Base-by-base conservation (phyloP, 495 filamentous ascomycete species). In the Xylaria scruposa region DNA sequence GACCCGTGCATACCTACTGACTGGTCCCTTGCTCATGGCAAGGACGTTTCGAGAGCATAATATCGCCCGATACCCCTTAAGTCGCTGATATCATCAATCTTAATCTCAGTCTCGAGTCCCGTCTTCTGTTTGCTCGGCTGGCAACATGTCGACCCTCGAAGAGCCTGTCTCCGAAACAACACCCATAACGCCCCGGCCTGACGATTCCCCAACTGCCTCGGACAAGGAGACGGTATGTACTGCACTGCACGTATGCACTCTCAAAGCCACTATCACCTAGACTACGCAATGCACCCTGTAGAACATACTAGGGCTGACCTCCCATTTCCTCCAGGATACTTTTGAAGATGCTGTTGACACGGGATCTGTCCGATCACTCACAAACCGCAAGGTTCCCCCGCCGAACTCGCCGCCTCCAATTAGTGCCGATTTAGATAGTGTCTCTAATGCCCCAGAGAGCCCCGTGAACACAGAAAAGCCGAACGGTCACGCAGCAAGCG, bases 341-440 rank as follows among this genome's bases (percentile, higher is more conserved):
- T 94, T 94, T 69, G 91, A 94, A 78, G 92, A 95, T 83, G 91
- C 91, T 70, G 83, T 88, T 74, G 92, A 93, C 81, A 85, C 81
- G 19, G 78, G 80, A 62, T 85, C 83, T 51, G 75, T 84, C 31
- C 80, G 85, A 53, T 85, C 85, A 10, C 75, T 87, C 72, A 87
- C 84, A 77, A 84, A 81, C 76, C 79, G 81, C 74, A 81, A 87
- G 76, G 85, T 84, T 82, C 82, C 53, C 80, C 74, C 72, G 73
- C 82, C 51, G 78, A 82, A 64, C 80, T 77, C 68, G 76, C 85
- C 72, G 67, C 76, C 75, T 60, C 68, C 75, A 54, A 70, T 54
- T 63, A 71, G 74, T 73, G 63, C 70, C 65, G 71, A 65, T 47
- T 68, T 65, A 17, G 73, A 76, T 64, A 58, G 33, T 17, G 59